Conservation (phyloP, 345 rosid genomes). For the Brassica juncea region DNA sequence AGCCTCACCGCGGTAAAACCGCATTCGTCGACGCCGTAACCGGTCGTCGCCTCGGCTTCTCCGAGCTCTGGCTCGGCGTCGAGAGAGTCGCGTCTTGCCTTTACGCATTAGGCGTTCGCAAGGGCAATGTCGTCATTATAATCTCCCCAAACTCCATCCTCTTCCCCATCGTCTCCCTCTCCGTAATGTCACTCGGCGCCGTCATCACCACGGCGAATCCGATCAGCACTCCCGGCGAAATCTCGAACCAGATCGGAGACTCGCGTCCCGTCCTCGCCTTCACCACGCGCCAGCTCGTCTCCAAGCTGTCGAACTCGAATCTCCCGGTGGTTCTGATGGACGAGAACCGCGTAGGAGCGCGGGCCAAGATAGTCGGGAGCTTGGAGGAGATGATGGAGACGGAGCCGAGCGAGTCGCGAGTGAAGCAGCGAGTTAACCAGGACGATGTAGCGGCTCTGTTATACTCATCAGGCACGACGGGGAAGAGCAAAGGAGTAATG, state of each 20-base stretch:
- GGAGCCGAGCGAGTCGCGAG: conserved; percentile 36
- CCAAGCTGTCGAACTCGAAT: conserved; percentile 45
- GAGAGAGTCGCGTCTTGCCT: conserved; percentile 65
- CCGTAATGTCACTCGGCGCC: conserved; percentile 93
- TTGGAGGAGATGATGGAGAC: conserved; percentile 51
- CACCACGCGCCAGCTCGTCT: conserved; percentile 51
- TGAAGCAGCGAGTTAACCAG: conserved; percentile 61
- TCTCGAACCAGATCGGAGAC: conserved; percentile 61
- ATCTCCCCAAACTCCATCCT: conserved; percentile 83
- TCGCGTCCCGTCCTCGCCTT: conserved; percentile 72
- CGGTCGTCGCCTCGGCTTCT: conserved; percentile 59
- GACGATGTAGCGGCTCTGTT: conserved; percentile 80
- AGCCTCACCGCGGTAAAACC: conserved; percentile 62
- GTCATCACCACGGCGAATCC: conserved; percentile 91
- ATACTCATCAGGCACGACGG: conserved; percentile 93
- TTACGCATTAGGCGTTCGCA: conserved; percentile 66
- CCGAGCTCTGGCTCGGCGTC: conserved; percentile 67
- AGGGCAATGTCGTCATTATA: conserved; percentile 72
- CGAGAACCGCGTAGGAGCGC: not conserved
- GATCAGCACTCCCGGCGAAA: conserved; percentile 69
- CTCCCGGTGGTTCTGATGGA: conserved; percentile 59
- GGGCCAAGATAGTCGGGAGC: conserved; percentile 43
- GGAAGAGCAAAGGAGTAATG: conserved; percentile 84
- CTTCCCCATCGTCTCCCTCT: conserved; percentile 81
- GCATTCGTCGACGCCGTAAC: conserved; percentile 86